Base-by-base conservation (phyloP, 192 early-diverging fungal genomes). In the Podila epigama region DNA sequence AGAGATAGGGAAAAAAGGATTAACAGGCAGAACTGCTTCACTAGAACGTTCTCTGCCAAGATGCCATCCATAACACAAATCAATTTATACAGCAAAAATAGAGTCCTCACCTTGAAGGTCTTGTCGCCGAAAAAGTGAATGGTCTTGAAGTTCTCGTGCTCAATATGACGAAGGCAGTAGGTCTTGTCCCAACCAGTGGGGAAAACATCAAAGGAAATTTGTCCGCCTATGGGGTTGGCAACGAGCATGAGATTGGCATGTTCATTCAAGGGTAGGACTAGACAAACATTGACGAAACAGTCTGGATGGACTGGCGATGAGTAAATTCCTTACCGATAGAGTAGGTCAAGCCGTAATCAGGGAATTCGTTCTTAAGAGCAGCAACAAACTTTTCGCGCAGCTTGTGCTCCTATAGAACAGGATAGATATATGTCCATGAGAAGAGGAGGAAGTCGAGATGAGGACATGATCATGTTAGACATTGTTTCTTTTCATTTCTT, bases 61-160 rank as follows among this genome's bases (percentile, higher is more conserved):
- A n/a, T n/a, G n/a, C n/a, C n/a, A n/a, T n/a, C n/a, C n/a, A n/a
- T n/a, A 29, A 35, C 20, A 13, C 51, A 60, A 35, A 1, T 11
- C 9, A 0, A 0, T 18, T 6, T 69, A 1, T 36, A 10, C n/a
- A 34, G 8, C 15, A 36, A 12, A n/a, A n/a, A n/a, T n/a, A n/a
- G n/a, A n/a, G n/a, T 35, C 8, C 12, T 35, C 56, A 85, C 84
- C 82, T 91, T 79, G 79, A 94, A 93, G 42, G 96, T 93, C 89
- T 99, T 99, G 84, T 99, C 97, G 58, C 97, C 97, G 84, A 99
- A 99, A 82, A 99, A 99, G 85, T 99, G 95, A 65, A 98, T 92
- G 13, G 80, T 91, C 48, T 87, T 89, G 84, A 99, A 98, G 50
- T 86, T 89, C 77, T 99, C 93, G 31, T 86, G 75, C 72, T 94